A percentile compares a stretch with the other conserved stretches of the same genome.
Conservation (phyloP, 75 land plant genomes). For the Pseudotsuga menziesii region DNA sequence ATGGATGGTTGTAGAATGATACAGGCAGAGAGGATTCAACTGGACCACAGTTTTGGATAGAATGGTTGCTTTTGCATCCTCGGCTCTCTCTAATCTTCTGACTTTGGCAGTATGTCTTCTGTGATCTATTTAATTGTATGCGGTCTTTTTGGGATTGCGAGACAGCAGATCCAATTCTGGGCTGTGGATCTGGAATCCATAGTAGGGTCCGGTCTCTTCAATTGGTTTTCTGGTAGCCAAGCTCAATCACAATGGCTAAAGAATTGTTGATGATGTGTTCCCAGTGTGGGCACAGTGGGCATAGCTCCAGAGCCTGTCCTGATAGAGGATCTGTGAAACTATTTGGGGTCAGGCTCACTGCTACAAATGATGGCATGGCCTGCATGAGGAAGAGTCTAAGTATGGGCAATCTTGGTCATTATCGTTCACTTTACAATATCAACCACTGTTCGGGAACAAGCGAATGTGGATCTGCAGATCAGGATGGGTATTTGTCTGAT, state of each 20-base stretch:
- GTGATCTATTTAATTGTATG: too few species aligned
- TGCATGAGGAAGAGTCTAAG: conserved; percentile 57
- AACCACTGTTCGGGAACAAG: not conserved
- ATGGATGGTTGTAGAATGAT: too few species aligned
- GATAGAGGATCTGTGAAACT: conserved; percentile 22
- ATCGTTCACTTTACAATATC: conserved; percentile 12
- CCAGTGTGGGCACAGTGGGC: conserved; percentile 72
- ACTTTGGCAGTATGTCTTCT: too few species aligned
- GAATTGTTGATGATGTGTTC: conserved; percentile 59
- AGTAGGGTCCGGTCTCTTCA: too few species aligned
- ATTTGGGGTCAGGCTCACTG: conserved; percentile 63
- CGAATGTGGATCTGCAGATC: conserved; percentile 10
- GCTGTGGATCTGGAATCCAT: too few species aligned
- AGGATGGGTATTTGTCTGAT: conserved; percentile 64
- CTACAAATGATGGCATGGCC: conserved; percentile 32
- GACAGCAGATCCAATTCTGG: too few species aligned
- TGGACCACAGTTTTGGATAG: too few species aligned
- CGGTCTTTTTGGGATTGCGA: too few species aligned
- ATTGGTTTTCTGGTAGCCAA: too few species aligned
- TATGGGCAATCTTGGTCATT: conserved; percentile 44
- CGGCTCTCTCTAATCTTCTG: too few species aligned
- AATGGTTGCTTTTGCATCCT: too few species aligned
- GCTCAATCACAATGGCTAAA: conserved; percentile 11
- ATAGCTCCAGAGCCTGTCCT: conserved; percentile 67
- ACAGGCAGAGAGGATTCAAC: too few species aligned